Conservation (phyloP, 495 filamentous ascomycete species). For the Podospora tetraspora region DNA sequence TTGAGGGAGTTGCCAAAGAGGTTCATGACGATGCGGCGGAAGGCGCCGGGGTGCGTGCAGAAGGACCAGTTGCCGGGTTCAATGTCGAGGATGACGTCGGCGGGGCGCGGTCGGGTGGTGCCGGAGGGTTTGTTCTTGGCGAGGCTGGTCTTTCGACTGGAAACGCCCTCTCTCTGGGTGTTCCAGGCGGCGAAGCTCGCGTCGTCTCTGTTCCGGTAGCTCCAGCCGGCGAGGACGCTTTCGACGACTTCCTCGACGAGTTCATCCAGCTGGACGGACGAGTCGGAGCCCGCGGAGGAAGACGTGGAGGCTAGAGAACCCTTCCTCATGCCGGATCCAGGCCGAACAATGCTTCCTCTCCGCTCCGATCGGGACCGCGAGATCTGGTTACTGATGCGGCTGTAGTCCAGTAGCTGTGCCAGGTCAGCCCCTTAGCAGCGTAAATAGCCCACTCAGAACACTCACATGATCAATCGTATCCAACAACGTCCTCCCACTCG, state of each 20-base stretch:
- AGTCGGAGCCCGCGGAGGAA: not conserved
- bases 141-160: not conserved
- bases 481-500: slow-evolving; percentile 65
- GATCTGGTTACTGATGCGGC: slow-evolving; percentile 55
- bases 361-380: slow-evolving; percentile 14
- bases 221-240: slow-evolving; percentile 51
- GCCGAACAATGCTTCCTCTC: not conserved
- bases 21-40: slow-evolving; percentile 74
- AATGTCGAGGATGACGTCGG: slow-evolving; percentile 58
- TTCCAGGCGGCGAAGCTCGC: slow-evolving; percentile 15
- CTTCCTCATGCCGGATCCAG: not conserved
- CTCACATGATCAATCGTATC: slow-evolving; percentile 72
- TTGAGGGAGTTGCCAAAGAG: slow-evolving; percentile 79
- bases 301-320: not conserved
- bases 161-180: not conserved
- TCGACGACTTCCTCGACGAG: slow-evolving; percentile 57
- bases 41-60: slow-evolving; percentile 63
- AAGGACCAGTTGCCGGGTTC: slow-evolving; percentile 56
- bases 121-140: slow-evolving; percentile 27
- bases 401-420: slow-evolving; percentile 52
- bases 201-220: slow-evolving; percentile 27
- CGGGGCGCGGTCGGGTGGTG: not conserved
- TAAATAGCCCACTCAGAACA: slow-evolving; percentile 9
- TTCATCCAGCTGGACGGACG: slow-evolving; percentile 36
- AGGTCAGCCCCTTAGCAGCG: not conserved